Evolutionary conservation across 2,329 filamentous ascomycete genomes (phyloP), one percentile per base, ranked within the genome.

Genomic region (Truncatella angustata): DNA sequence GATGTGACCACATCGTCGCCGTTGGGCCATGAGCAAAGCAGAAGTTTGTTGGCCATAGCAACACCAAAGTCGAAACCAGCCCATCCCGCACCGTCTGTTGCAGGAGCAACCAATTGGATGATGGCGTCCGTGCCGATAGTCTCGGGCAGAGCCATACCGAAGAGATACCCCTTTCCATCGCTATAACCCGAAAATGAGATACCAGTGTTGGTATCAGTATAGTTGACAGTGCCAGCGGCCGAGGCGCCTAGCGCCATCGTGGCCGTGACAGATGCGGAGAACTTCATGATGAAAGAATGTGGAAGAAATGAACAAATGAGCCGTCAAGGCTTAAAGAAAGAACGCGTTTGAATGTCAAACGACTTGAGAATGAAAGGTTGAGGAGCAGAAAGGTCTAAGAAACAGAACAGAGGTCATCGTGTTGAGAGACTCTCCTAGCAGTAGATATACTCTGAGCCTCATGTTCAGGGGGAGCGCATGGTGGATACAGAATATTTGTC

Each of bases 81-180:
- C 71, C 76, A 83, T 54, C 78, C 76, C 3, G 46, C 55, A n/a
- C 69, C 70, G 51, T 74, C 69, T 5, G 58, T 65, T n/a, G 68
- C 57, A 1, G 72, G 72, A 1, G 64, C 64, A 2, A 80, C 73
- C 40, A 84, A 70, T 60, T 82, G 77, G 6, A 74, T 77, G 54
- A 84, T 80, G 57, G 83, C 75, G 62, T 84, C 80, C 10, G 71
- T 72, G 1, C 65, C 70, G 12, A 74, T 64, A 10, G 66, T 73
- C 54, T 78, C 69, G 1, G 80, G 79, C 2, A 81, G 62, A 1
- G 75, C 77, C 35, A 83, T 69, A 59, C 77, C 78, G 50, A 81
- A 75, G 23, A 62, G 69, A 60, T 69, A 81, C 21, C 71, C 73
- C 43, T 58, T 58, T 23, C 68, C 58, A 26, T 69, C 60, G 4